These are phyloP conservation scores for Trifolium dubium DNA, from an alignment of 306 rosid species.

Conservation along the genomic window DNA sequence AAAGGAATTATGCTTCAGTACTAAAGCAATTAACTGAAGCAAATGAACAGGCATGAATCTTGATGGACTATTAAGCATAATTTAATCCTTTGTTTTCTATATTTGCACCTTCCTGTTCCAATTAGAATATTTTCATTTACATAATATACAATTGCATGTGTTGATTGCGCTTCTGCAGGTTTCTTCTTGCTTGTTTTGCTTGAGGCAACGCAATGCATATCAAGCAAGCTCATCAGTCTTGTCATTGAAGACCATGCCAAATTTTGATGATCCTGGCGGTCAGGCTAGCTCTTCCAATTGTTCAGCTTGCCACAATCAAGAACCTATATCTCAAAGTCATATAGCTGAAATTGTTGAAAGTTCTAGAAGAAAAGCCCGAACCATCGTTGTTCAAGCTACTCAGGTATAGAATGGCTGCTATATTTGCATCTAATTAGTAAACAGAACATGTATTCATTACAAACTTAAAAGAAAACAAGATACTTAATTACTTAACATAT, in stretches of 20 bases:
- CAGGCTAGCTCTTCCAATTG: slow-evolving; percentile 58
- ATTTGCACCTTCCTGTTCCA: slow-evolving; percentile 36
- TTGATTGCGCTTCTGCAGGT: slow-evolving; percentile 64
- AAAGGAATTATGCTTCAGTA: slow-evolving; percentile 85
- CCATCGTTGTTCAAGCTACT: slow-evolving; percentile 74
- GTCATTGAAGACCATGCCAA: slow-evolving; percentile 55
- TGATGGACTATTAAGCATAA: slow-evolving; percentile 30
- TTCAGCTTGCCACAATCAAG: slow-evolving; percentile 62
- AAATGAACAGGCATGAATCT: slow-evolving; percentile 74
- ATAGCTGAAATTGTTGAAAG: slow-evolving; percentile 84
- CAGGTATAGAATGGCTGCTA: slow-evolving; percentile 59
- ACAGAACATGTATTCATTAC: slow-evolving; percentile 5
- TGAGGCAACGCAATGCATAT: slow-evolving; percentile 89
- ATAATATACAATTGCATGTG: slow-evolving; percentile 26
- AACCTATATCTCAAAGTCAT: slow-evolving; percentile 69
- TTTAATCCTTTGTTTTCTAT: slow-evolving; percentile 27
- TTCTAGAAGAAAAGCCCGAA: slow-evolving; percentile 72
- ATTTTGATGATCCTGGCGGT: slow-evolving; percentile 60
- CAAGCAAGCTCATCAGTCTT: slow-evolving; percentile 62
- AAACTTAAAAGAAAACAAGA: slow-evolving; percentile 18
- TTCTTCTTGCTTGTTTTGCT: slow-evolving; percentile 74
- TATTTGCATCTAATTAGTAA: slow-evolving; percentile 35
- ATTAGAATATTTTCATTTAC: not conserved
- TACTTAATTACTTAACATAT: slow-evolving; percentile 9
- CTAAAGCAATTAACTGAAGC: slow-evolving; percentile 76